Evolutionary conservation across 257 asterid species (phyloP), one percentile per base, ranked within the genome.

Genomic region (Dorcoceras hygrometricum): DNA sequence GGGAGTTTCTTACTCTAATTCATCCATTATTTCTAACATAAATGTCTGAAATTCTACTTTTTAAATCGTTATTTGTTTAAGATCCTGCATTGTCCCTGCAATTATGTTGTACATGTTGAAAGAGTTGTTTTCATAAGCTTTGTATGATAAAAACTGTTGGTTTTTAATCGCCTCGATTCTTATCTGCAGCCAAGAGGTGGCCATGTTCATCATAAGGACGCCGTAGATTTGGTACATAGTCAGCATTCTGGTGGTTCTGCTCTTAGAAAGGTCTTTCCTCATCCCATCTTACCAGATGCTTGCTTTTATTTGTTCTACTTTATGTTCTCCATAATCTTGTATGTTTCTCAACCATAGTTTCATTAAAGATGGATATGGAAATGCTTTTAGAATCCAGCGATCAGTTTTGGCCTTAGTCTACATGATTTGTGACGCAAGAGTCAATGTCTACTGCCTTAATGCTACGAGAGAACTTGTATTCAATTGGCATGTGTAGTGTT

Each of bases 221-320:
- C 65, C 57, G 58, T 57, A 51, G 81, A 76, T 66, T 62, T 66
- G 53, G 68, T 66, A 56, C 79, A 73, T 57, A 78, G 79, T 76
- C 88, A 77, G 25, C 76, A 51, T 55, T 78, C 82, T 4, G 77
- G 69, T 46, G 74, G 86, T 63, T 83, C 81, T 5, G 46, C 54
- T 46, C 54, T 46, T 46, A 46, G 22, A 46, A 46, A 46, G 54
- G 54, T 46, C 20, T 2, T 4, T 46, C 3, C 8, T 46, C 1
- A 16, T 46, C 22, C 54, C 22, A 46, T 46, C 8, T 16, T 46
- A 46, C 18, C 54, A 46, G 54, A 46, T 46, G n/a, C 22, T 14
- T 46, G 54, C 20, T 16, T 46, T 46, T 22, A 3, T 14, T 16
- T 16, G 1, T 46, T 16, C 54, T 46, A 18, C 16, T 46, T 16